Base-by-base conservation (phyloP, 1,139 yeast species). In the Kodamaea arcana region DNA sequence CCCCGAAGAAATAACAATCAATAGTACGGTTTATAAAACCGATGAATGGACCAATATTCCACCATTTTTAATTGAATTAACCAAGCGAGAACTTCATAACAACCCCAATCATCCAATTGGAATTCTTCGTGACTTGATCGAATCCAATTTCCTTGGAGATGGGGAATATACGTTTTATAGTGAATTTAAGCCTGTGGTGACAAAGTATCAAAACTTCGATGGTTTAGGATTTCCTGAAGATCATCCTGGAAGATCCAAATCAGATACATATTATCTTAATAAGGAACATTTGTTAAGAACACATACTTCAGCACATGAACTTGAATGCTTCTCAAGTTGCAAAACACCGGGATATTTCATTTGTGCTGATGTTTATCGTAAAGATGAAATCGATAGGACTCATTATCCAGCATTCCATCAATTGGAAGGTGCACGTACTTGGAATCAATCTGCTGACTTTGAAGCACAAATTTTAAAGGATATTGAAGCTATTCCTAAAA, bases 371-470 rank as follows among this genome's bases (percentile, higher is more conserved):
- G 98, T 92, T 6, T 92, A 90, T 56, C 75, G 99, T 50, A 75
- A 95, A 50, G 99, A 92, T 58, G 96, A 92, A 51, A 85, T 92
- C 41, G 99, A 92, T 57, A 72, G 88, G 46, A 88, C 97, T 0
- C 99, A 92, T 58, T 92, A 92, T 54, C 97, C 98, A 2, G 97
- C 86, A 1, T 94, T 92, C 62, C 97, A 92, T 54, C 99, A 92
- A 60, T 79, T 92, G 87, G 99, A 92, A 60, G 98, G 98, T 32
- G 97, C 96, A 1, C 68, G 94, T 41, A 60, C 83, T 6, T 94
- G 97, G 97, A 66, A 77, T 9, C 65, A 81, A 32, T 57, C 63
- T 25, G 54, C 58, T 0, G 62, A 69, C 24, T 52, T 72, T n/a
- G 69, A 65, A 11, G 60, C 66, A 32, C 51, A 51, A 12, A 69